These are phyloP conservation scores for Mrakia blollopis DNA, from an alignment of 768 basidiomycete genomes.

Conservation along the genomic window DNA sequence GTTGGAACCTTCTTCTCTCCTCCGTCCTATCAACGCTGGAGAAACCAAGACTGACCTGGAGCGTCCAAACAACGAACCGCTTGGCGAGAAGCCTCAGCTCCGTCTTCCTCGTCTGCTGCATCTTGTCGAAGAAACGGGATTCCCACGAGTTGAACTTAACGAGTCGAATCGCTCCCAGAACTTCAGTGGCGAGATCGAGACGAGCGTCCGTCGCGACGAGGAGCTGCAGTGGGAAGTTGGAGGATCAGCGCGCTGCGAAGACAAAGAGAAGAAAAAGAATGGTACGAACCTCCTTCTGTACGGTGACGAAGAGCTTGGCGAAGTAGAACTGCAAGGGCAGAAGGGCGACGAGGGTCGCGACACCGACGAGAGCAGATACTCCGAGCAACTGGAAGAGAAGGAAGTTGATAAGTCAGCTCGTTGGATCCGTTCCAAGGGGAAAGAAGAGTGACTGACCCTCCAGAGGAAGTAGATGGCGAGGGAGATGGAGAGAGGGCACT, in stretches of 20 bases:
- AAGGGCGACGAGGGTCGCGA: slow-evolving; percentile 36
- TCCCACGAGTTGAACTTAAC: slow-evolving; percentile 44
- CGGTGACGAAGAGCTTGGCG: slow-evolving; percentile 38
- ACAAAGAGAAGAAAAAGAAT: too few species aligned
- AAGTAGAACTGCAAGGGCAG: slow-evolving; percentile 42
- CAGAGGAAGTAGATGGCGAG: slow-evolving; percentile 18
- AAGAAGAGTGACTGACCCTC: slow-evolving; percentile 33
- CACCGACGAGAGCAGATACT: slow-evolving; percentile 36
- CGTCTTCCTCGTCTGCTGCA: slow-evolving; percentile 41
- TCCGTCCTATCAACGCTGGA: too few species aligned
- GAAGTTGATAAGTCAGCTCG: slow-evolving; percentile 33
- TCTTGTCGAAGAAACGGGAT: slow-evolving; percentile 43
- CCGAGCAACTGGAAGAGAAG: slow-evolving; percentile 36
- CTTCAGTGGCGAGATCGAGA: slow-evolving; percentile 46
- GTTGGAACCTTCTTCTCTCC: too few species aligned
- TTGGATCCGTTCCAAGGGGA: slow-evolving; percentile 22
- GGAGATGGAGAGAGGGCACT: slow-evolving; percentile 16
- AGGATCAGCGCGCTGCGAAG: too few species aligned
- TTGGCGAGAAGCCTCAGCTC: slow-evolving; percentile 43
- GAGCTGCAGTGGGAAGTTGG: slow-evolving; percentile 31
- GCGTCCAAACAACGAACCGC: slow-evolving; percentile 40
- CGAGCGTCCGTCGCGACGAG: slow-evolving; percentile 47
- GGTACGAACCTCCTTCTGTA: slow-evolving; percentile 11
- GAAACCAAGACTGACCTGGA: slow-evolving; percentile 30
- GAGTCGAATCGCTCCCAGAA: slow-evolving; percentile 46